Percentiles rank a stretch among this genome's conserved stretches.
phyloP scores from a whole-genome alignment of 2,329 filamentous ascomycete species.

The Endothia cerciana region DNA sequence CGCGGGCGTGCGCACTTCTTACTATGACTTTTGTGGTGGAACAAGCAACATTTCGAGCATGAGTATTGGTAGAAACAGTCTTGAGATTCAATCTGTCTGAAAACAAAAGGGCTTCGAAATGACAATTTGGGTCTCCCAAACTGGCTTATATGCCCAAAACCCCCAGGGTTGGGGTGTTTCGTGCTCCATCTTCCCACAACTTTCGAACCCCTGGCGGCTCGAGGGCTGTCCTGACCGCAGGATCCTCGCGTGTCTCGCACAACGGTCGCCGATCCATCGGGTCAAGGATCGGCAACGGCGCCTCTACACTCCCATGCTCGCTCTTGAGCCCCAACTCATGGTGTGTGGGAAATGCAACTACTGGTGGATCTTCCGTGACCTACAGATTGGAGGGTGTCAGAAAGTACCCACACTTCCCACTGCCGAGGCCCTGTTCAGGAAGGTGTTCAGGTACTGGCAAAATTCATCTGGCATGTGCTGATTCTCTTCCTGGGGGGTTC shows the following conservation, averaged over 20 bases:
- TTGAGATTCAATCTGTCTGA: too few relatives aligned
- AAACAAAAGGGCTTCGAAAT: too few relatives aligned
- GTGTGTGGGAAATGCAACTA: background rate
- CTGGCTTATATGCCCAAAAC: too few relatives aligned
- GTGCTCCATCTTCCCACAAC: too few relatives aligned
- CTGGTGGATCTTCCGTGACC: background rate
- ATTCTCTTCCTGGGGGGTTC: too few relatives aligned
- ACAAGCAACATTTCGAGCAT: too few relatives aligned
- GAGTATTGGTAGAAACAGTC: too few relatives aligned
- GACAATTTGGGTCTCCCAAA: too few relatives aligned
- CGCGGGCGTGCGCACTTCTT: background rate
- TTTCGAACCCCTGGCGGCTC: background rate
- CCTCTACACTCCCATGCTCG: background rate
- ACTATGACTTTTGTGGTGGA: too few relatives aligned
- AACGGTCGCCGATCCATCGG: background rate
- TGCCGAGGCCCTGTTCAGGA: constrained; percentile 12
- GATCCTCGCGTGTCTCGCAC: too few relatives aligned
- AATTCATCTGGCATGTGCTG: background rate
- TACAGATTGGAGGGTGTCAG: background rate
- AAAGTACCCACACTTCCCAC: background rate
- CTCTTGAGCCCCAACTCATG: background rate
- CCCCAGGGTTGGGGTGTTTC: too few relatives aligned
- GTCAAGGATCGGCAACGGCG: background rate
- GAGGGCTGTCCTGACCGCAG: background rate
- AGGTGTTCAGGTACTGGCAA: background rate